Evolutionary conservation across 1,284 basidiomycete genomes (phyloP).

Genomic region (Naganishia cerealis): DNA sequence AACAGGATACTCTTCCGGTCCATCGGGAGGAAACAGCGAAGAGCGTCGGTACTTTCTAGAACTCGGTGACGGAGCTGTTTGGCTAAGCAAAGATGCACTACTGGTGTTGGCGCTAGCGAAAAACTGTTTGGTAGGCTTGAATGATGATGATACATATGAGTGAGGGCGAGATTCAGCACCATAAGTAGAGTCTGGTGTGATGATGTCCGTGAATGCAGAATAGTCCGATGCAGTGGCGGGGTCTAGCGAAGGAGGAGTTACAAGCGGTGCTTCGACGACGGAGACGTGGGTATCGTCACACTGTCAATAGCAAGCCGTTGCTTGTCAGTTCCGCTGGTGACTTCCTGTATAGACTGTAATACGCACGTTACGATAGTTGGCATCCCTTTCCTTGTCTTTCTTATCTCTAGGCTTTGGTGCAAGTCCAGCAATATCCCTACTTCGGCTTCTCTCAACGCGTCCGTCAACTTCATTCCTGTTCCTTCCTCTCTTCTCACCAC

Average conservation of each 20-base stretch:
- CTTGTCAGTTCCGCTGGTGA: not conserved
- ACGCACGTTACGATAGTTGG: conserved; percentile 5
- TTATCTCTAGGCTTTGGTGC: conserved; percentile 1
- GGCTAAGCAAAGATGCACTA: conserved; percentile 22
- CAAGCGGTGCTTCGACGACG: conserved; percentile 9
- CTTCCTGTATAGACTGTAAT: not conserved
- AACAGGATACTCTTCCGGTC: conserved; percentile 22
- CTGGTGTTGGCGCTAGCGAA: conserved; percentile 24
- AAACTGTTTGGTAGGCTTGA: conserved; percentile 26
- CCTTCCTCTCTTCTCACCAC: conserved; percentile 4
- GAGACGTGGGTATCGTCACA: conserved; percentile 15
- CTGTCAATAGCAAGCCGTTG: not conserved
- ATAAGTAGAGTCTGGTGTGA: conserved; percentile 16
- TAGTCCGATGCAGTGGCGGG: conserved; percentile 21
- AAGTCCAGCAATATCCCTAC: conserved; percentile 3
- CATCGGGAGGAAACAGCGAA: conserved; percentile 19
- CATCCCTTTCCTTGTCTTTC: not conserved
- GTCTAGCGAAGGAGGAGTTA: conserved; percentile 13
- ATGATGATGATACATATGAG: conserved; percentile 22
- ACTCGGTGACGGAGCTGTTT: conserved; percentile 13
- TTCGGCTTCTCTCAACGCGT: conserved; percentile 10
- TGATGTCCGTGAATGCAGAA: conserved; percentile 25
- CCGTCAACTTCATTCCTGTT: conserved; percentile 5
- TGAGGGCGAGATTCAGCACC: conserved; percentile 16
- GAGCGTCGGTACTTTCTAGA: conserved; percentile 15